Evolutionary conservation across 2,329 filamentous ascomycete genomes (phyloP).

Genomic region (Fusarium hainanense): DNA sequence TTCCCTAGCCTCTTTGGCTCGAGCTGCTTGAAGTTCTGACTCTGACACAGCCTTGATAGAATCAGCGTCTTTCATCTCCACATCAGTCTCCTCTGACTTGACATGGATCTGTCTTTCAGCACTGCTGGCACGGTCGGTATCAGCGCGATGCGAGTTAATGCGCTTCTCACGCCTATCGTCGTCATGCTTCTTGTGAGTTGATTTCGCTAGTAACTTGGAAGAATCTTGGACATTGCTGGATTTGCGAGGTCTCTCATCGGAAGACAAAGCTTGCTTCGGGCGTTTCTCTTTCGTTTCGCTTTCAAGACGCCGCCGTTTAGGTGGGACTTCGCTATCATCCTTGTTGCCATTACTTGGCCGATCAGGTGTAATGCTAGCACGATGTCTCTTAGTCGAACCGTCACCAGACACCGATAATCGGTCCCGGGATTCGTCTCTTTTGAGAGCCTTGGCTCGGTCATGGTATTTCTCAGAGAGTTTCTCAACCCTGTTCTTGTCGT

Average conservation of each 20-base stretch:
- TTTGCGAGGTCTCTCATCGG: conserved; percentile 60
- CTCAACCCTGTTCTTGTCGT: conserved; percentile 57
- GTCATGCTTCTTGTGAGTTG: conserved; percentile 55
- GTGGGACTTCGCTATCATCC: conserved; percentile 62
- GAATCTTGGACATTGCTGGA: conserved; percentile 56
- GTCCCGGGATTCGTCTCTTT: conserved; percentile 70
- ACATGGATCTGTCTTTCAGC: conserved; percentile 65
- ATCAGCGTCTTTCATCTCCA: conserved; percentile 65
- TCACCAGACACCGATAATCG: conserved; percentile 63
- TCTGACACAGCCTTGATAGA: conserved; percentile 45
- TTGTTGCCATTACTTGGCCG: conserved; percentile 63
- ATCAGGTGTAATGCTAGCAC: conserved; percentile 69
- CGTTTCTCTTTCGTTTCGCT: conserved; percentile 63
- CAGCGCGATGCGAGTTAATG: conserved; percentile 56
- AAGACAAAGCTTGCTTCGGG: conserved; percentile 55
- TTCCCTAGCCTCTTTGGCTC: conserved; percentile 47
- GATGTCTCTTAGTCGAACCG: conserved; percentile 66
- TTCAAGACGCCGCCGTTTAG: conserved; percentile 69
- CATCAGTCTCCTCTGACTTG: conserved; percentile 66
- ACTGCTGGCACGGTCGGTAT: conserved; percentile 54
- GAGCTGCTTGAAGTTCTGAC: conserved; percentile 50
- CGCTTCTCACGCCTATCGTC: conserved; percentile 54
- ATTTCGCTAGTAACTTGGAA: conserved; percentile 50
- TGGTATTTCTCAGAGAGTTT: conserved; percentile 65
- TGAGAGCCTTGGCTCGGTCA: conserved; percentile 69